These are phyloP conservation scores for Allantophomopsis cytisporea DNA, from an alignment of 2,329 filamentous ascomycete genomes.

Conservation along the genomic window DNA sequence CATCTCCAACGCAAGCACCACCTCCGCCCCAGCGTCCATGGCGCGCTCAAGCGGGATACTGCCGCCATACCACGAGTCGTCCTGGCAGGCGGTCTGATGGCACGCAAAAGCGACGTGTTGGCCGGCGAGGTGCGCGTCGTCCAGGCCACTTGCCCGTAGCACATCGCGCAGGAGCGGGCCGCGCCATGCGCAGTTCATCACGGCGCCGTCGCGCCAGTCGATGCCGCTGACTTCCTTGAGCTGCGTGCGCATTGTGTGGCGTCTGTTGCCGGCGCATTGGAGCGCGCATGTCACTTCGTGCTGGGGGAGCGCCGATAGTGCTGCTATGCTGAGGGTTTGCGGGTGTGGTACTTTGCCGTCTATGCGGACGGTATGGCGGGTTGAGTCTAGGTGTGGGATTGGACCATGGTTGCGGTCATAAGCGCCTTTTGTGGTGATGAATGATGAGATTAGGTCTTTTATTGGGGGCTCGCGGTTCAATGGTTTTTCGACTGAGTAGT, in stretches of 20 bases:
- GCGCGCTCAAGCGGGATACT: slow-evolving; percentile 34
- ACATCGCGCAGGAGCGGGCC: slow-evolving; percentile 39
- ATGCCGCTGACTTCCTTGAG: slow-evolving; percentile 44
- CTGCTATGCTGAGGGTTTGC: background rate
- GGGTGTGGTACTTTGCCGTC: background rate
- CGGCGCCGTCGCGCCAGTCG: slow-evolving; percentile 44
- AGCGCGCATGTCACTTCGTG: slow-evolving; percentile 40
- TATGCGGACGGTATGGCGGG: slow-evolving; percentile 23
- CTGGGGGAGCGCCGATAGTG: slow-evolving; percentile 31
- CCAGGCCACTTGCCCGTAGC: slow-evolving; percentile 26
- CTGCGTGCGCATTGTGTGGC: slow-evolving; percentile 45
- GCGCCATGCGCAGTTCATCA: slow-evolving; percentile 45
- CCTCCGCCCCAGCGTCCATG: slow-evolving; percentile 43
- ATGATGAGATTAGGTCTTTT: slow-evolving; percentile 23
- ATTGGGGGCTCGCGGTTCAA: background rate
- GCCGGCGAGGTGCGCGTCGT: slow-evolving; percentile 13
- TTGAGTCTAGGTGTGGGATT: slow-evolving; percentile 31
- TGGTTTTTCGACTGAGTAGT: background rate
- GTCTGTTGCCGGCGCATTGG: slow-evolving; percentile 45
- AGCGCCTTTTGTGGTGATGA: slow-evolving; percentile 31
- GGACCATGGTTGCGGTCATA: slow-evolving; percentile 46
- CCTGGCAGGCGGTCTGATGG: slow-evolving; percentile 34
- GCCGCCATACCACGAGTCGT: slow-evolving; percentile 43
- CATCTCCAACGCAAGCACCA: slow-evolving; percentile 51
- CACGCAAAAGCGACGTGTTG: slow-evolving; percentile 41